Percentiles rank a stretch among this genome's conserved stretches.
Evolutionary conservation across 208 protist species (phyloP).

Genomic region (Crithidia fasciculata): DNA sequence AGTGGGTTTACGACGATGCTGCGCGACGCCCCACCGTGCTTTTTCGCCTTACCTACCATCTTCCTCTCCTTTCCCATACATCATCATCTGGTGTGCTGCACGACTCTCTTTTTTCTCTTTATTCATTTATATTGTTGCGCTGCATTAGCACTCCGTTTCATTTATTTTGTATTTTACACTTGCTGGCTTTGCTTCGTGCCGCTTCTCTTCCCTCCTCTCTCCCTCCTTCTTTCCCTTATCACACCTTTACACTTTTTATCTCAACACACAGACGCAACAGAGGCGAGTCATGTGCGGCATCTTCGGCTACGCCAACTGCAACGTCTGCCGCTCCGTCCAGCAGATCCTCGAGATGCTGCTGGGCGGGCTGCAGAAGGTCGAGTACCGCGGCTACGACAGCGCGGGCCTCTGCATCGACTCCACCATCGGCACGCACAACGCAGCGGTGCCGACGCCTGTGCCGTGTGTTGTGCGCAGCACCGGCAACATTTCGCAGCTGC

Average conservation of each 20-base stretch:
- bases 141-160: too few species aligned
- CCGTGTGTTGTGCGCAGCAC: slow-evolving; percentile 70
- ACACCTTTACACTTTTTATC: background rate
- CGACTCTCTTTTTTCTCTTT: too few species aligned
- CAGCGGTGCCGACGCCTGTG: slow-evolving; percentile 10
- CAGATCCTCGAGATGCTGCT: slow-evolving; percentile 83
- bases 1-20: too few species aligned
- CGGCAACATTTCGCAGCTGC: slow-evolving; percentile 84
- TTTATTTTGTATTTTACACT: too few species aligned
- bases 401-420: slow-evolving; percentile 89
- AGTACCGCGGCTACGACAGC: slow-evolving; percentile 97
- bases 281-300: slow-evolving; percentile 87
- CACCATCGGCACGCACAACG: slow-evolving; percentile 1
- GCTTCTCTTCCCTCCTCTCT: too few species aligned
- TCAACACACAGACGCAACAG: background rate
- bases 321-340: slow-evolving; percentile 33
- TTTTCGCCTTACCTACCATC: too few species aligned
- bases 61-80: too few species aligned
- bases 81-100: too few species aligned
- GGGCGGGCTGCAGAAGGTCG: slow-evolving; percentile 86
- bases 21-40: too few species aligned
- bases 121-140: too few species aligned
- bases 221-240: background rate
- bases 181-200: too few species aligned
- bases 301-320: slow-evolving; percentile 81